These are phyloP conservation scores for Aspergillus tamarii DNA, from an alignment of 2,329 filamentous ascomycete genomes.

Conservation along the genomic window DNA sequence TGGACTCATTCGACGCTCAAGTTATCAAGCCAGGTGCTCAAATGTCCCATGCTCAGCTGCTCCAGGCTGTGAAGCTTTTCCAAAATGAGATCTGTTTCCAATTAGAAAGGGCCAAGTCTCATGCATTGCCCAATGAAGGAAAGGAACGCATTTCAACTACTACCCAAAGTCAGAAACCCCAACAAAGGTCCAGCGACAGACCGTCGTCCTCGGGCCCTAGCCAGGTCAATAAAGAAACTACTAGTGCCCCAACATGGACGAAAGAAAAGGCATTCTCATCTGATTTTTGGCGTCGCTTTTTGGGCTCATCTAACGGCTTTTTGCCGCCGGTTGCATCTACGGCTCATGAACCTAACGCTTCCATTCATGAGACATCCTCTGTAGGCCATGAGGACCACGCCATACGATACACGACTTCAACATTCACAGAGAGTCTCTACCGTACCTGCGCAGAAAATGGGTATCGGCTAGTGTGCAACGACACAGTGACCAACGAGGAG, in stretches of 20 bases:
- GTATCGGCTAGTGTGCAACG: neutral
- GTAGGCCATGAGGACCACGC: neutral
- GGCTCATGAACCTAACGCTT: neutral
- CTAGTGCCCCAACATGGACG: neutral
- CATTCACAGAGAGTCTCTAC: neutral
- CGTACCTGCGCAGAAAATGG: neutral
- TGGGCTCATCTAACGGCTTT: conserved; percentile 1
- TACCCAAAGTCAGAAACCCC: neutral
- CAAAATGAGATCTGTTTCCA: neutral
- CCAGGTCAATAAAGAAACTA: neutral
- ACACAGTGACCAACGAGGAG: neutral
- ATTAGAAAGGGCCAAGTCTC: neutral
- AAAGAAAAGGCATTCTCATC: neutral
- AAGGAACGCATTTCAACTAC: neutral
- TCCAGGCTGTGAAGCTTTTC: neutral
- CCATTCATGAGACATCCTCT: neutral
- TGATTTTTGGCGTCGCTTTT: neutral
- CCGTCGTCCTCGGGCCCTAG: neutral
- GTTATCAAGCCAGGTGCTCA: conserved; percentile 1
- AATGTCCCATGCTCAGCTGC: neutral
- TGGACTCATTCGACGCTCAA: neutral
- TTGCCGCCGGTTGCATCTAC: neutral
- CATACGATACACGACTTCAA: neutral
- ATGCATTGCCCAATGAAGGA: neutral
- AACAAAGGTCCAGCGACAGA: neutral